Conservation (phyloP, 2,329 filamentous ascomycete species). For the Akanthomyces lecanii region DNA sequence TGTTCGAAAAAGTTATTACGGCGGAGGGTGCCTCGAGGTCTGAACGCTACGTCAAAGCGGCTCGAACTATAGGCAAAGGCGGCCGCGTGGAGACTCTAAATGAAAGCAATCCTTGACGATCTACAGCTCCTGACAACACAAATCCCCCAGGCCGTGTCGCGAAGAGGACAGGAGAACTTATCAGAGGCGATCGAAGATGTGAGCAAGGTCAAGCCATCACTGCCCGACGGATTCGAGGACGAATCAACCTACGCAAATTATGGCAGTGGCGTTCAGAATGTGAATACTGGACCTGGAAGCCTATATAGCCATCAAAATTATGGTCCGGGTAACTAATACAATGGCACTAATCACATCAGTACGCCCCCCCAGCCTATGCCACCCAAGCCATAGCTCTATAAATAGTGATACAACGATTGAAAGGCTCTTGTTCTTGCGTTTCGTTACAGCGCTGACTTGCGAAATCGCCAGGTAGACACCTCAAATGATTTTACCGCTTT, state of each 20-base stretch:
- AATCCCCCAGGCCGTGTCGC: conserved; percentile 3
- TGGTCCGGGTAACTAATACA: background rate
- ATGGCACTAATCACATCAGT: conserved; percentile 10
- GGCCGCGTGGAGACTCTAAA: conserved; percentile 25
- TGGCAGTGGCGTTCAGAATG: conserved; percentile 1
- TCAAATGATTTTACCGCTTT: too few species aligned
- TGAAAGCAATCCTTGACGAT: conserved; percentile 26
- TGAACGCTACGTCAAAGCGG: conserved; percentile 22
- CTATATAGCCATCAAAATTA: conserved; percentile 9
- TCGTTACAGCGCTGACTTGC: too few species aligned
- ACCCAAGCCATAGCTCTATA: background rate
- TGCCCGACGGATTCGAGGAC: background rate
- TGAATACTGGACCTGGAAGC: background rate
- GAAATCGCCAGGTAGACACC: too few species aligned
- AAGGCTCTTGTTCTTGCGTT: too few species aligned
- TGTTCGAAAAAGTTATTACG: conserved; percentile 21
- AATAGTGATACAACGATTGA: too few species aligned
- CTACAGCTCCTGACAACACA: conserved; percentile 24
- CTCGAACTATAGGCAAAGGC: conserved; percentile 24
- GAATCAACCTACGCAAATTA: background rate
- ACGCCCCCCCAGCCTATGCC: background rate
- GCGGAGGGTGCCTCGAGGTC: conserved; percentile 17
- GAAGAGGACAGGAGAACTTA: conserved; percentile 15
- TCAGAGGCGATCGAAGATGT: background rate
- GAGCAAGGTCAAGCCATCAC: background rate